A percentile compares a stretch with the other conserved stretches of the same genome.
phyloP scores from a whole-genome alignment of 371 early-diverging fungal genomes.

The Fennellomyces sp. region DNA sequence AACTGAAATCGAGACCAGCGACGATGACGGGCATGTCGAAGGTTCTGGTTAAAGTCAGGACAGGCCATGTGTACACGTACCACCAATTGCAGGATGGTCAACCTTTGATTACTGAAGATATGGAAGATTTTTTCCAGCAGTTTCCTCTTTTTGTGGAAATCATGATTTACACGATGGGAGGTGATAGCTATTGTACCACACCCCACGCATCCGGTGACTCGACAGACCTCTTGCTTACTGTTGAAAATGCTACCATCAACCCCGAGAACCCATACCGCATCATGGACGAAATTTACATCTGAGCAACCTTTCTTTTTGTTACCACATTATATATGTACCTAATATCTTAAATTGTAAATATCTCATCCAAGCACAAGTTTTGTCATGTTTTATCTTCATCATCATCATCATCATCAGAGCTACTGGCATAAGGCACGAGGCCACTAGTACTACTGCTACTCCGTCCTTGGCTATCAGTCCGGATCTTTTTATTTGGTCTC shows the following conservation, averaged over 20 bases:
- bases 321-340: background rate
- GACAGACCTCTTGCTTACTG: constrained; percentile 14
- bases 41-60: constrained; percentile 26
- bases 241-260: constrained; percentile 25
- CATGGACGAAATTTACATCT: constrained; percentile 25
- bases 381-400: background rate
- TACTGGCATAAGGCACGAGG: background rate
- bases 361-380: background rate
- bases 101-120: constrained; percentile 29
- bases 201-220: background rate
- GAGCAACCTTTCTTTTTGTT: background rate
- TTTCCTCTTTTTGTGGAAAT: constrained; percentile 39
- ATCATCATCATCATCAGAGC: background rate
- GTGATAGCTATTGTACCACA: background rate
- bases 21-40: constrained; percentile 13
- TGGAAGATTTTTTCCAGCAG: constrained; percentile 39
- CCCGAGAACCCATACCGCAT: constrained; percentile 21
- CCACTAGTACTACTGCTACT: background rate
- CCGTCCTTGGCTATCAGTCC: background rate
- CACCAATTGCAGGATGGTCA: constrained; percentile 29
- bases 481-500: constrained; percentile 9
- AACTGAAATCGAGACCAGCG: constrained; percentile 10
- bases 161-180: constrained; percentile 18
- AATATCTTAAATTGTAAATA: constrained; percentile 10
- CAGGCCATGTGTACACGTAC: constrained; percentile 33